These are phyloP conservation scores for Eucalyptus urophylla DNA, from an alignment of 345 rosid species.

Conservation along the genomic window DNA sequence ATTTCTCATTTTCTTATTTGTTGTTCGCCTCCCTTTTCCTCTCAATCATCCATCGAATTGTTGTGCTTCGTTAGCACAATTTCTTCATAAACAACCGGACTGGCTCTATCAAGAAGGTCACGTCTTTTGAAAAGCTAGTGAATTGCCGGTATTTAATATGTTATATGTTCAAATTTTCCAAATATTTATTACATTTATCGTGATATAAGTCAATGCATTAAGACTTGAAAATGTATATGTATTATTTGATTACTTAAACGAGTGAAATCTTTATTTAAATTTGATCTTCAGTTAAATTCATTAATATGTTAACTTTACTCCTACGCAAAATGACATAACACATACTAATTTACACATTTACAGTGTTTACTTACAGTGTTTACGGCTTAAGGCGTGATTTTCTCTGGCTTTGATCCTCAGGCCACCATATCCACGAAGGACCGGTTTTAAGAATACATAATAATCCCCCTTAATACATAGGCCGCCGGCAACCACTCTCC, in stretches of 20 bases:
- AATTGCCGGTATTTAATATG: neutral
- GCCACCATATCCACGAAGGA: neutral
- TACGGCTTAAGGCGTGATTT: neutral
- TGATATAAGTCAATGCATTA: neutral
- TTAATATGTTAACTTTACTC: neutral
- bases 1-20: neutral
- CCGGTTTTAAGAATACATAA: neutral
- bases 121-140: neutral
- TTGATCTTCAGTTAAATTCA: neutral
- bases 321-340: neutral
- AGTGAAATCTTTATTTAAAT: neutral
- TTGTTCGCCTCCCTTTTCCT: neutral
- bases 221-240: neutral
- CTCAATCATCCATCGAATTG: neutral
- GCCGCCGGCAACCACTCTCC: neutral
- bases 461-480: neutral
- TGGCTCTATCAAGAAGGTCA: neutral
- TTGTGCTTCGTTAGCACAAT: neutral
- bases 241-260: neutral
- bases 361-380: neutral
- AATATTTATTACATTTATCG: neutral
- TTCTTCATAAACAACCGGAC: neutral
- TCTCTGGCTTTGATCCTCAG: neutral
- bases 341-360: neutral
- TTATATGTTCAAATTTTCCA: neutral